Conservation (phyloP, 306 rosid genomes). For the Sindora glabra region DNA sequence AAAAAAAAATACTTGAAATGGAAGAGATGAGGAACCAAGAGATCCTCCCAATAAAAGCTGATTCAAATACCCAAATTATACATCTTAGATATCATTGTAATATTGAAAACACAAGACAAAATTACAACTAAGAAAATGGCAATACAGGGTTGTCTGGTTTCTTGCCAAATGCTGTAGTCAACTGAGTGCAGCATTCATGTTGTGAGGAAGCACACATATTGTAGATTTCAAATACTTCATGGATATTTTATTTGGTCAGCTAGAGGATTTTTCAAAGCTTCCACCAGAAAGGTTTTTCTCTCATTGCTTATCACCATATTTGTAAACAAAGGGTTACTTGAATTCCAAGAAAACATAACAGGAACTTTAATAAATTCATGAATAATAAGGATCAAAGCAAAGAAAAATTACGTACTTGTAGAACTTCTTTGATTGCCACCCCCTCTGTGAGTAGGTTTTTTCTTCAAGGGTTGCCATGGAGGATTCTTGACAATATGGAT, state of each 20-base stretch:
- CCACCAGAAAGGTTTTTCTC: no score
- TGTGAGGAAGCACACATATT: no score
- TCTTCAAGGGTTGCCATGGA: conserved; percentile 38
- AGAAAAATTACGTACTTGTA: conserved; percentile 11
- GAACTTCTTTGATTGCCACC: neutral
- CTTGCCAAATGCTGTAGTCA: neutral
- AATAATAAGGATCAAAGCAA: neutral
- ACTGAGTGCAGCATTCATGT: no score
- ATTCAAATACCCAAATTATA: no score
- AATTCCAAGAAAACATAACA: no score
- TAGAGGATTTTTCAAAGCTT: no score
- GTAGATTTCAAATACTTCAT: no score
- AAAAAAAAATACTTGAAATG: neutral
- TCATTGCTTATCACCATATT: no score
- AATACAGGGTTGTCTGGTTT: neutral
- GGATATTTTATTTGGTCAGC: no score
- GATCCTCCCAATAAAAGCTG: neutral
- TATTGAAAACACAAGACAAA: neutral
- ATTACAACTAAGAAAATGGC: neutral
- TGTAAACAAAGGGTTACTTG: no score
- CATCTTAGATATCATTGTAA: no score
- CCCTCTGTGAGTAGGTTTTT: conserved; percentile 19
- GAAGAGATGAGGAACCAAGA: neutral
- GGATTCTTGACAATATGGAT: conserved; percentile 36
- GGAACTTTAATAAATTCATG: no score